Percentiles rank a stretch among this genome's conserved stretches.
Conservation (phyloP, 2,329 filamentous ascomycete species). For the Chrysoporthe puriensis region DNA sequence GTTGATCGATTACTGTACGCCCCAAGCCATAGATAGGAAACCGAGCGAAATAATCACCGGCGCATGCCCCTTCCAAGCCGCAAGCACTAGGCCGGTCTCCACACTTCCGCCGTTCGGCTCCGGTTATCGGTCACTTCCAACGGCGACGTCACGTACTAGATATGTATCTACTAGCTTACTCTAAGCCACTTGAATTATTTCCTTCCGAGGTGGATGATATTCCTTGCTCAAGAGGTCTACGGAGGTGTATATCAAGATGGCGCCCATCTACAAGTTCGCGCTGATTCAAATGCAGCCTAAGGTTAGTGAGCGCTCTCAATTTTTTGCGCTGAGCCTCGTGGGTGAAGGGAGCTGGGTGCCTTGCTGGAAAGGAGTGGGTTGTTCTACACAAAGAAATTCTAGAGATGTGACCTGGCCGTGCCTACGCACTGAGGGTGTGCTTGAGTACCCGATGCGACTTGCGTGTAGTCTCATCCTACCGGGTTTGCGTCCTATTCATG, state of each 20-base stretch:
- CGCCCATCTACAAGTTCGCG: constrained; percentile 49
- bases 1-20: neutral
- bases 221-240: neutral
- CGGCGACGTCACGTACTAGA: neutral
- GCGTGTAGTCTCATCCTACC: neutral
- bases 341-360: neutral
- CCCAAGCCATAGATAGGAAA: neutral
- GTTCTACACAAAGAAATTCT: neutral
- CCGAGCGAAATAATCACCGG: neutral
- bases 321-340: neutral
- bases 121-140: constrained; percentile 16
- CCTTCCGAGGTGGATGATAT: no score
- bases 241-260: constrained; percentile 37
- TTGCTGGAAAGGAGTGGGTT: neutral
- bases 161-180: no score
- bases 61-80: neutral
- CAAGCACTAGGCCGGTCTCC: constrained; percentile 6
- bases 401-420: neutral
- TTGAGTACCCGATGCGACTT: neutral
- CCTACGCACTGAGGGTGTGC: neutral
- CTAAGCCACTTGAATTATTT: no score
- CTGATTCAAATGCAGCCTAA: constrained; percentile 52
- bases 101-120: constrained; percentile 21
- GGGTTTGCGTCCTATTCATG: no score
- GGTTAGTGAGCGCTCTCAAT: constrained; percentile 32